A percentile compares a stretch with the other conserved stretches of the same genome.
Conservation (phyloP, 2,329 filamentous ascomycete species). For the Microcyclospora tardicrescens region DNA sequence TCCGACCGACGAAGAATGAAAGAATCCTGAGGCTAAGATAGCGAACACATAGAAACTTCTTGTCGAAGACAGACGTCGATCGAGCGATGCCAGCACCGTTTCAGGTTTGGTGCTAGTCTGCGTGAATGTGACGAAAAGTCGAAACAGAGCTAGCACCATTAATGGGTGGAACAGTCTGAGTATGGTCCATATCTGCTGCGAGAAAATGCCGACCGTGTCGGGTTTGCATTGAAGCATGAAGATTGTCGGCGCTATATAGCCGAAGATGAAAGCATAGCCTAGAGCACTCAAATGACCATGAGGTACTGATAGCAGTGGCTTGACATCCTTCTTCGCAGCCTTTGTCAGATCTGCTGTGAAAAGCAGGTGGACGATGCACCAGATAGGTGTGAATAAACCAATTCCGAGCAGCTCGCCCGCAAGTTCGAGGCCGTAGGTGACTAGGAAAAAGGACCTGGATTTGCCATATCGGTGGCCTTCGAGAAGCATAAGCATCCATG, state of each 20-base stretch:
- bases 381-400: conserved; percentile 11
- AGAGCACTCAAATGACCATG: conserved; percentile 6
- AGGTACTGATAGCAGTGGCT: not conserved
- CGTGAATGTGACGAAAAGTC: conserved; percentile 1
- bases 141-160: conserved; percentile 6
- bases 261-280: conserved; percentile 9
- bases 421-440: conserved; percentile 10
- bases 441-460: conserved; percentile 3
- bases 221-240: conserved; percentile 9
- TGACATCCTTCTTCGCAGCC: conserved; percentile 1
- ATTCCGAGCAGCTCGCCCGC: conserved; percentile 13
- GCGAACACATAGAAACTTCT: conserved; percentile 11
- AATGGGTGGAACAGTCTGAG: conserved; percentile 12
- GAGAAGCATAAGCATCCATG: conserved; percentile 11
- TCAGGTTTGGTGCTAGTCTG: not conserved
- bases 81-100: not conserved
- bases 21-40: conserved; percentile 11
- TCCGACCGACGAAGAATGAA: conserved; percentile 9
- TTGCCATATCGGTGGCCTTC: conserved; percentile 8
- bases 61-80: not conserved
- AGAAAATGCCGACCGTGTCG: conserved; percentile 8
- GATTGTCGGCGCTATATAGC: conserved; percentile 10
- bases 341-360: conserved; percentile 2
- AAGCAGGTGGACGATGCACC: conserved; percentile 10
- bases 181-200: conserved; percentile 13